A percentile compares a stretch with the other conserved stretches of the same genome.
Evolutionary conservation across 352 stramenopile genomes (phyloP).

Genomic region (Globisporangium megalacanthum): DNA sequence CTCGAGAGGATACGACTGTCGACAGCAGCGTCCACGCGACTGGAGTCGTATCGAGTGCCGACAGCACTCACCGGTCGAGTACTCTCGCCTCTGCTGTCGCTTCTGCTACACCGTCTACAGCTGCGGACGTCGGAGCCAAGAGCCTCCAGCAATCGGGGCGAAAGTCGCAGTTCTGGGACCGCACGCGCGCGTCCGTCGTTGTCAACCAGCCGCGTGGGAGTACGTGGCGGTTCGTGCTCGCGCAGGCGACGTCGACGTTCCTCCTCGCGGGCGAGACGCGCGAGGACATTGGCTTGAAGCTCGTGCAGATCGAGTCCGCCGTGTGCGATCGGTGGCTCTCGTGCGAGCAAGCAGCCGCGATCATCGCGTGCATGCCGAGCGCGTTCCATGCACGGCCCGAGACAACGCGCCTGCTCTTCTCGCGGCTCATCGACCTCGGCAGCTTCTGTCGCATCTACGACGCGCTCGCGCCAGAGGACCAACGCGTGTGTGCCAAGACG

Average conservation of each 20-base stretch:
- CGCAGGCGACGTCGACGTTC: constrained; percentile 33
- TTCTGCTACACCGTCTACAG: background rate
- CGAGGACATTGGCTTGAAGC: constrained; percentile 66
- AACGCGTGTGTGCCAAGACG: constrained; percentile 36
- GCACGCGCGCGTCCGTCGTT: constrained; percentile 36
- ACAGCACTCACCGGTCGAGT: background rate
- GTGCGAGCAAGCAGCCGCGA: constrained; percentile 55
- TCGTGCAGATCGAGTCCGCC: constrained; percentile 77
- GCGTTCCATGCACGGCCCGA: constrained; percentile 55
- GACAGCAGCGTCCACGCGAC: background rate
- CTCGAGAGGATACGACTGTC: background rate
- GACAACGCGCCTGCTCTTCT: constrained; percentile 68
- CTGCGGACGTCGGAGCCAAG: background rate
- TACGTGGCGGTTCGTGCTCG: constrained; percentile 22
- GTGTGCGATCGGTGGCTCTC: constrained; percentile 78
- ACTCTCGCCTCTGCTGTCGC: background rate
- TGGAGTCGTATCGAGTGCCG: background rate
- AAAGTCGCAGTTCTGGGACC: constrained; percentile 48
- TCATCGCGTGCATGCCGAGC: constrained; percentile 69
- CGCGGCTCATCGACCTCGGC: constrained; percentile 61
- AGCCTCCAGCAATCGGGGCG: background rate
- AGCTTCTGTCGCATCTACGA: constrained; percentile 67
- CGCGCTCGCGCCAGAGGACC: constrained; percentile 34
- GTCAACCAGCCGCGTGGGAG: constrained; percentile 27
- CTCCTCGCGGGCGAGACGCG: constrained; percentile 42